These are phyloP conservation scores for Dendrostoma leiphaemia DNA, from an alignment of 2,329 filamentous ascomycete genomes.

Conservation along the genomic window DNA sequence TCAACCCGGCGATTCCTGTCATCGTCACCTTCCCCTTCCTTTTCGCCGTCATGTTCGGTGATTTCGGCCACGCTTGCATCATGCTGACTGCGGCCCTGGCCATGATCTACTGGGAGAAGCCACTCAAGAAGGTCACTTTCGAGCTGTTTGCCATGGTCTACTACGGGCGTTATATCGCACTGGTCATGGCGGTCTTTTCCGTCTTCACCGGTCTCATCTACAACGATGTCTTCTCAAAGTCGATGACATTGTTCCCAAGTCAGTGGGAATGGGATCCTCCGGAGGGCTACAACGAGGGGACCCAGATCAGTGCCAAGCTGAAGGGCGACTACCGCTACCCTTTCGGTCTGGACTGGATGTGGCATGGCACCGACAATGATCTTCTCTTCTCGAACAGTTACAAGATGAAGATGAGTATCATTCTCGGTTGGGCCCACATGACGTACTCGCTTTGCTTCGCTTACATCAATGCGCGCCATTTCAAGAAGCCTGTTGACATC, in stretches of 20 bases:
- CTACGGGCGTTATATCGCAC: slow-evolving; percentile 96
- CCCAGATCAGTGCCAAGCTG: slow-evolving; percentile 65
- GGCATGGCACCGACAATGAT: slow-evolving; percentile 95
- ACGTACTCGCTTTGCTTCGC: slow-evolving; percentile 95
- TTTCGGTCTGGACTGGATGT: slow-evolving; percentile 92
- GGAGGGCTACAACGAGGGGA: slow-evolving; percentile 61
- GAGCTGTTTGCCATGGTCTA: slow-evolving; percentile 98
- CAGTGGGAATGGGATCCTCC: slow-evolving; percentile 81
- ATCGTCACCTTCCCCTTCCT: slow-evolving; percentile 99
- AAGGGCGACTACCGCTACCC: slow-evolving; percentile 80
- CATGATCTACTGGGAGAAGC: slow-evolving; percentile 97
- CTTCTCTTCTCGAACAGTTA: slow-evolving; percentile 96
- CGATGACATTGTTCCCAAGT: slow-evolving; percentile 82
- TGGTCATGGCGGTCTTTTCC: slow-evolving; percentile 97
- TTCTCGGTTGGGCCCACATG: slow-evolving; percentile 98
- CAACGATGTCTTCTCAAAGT: slow-evolving; percentile 95
- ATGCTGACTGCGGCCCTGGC: slow-evolving; percentile 80
- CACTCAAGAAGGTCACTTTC: slow-evolving; percentile 85
- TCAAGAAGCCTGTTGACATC: slow-evolving; percentile 92
- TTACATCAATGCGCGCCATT: slow-evolving; percentile 90
- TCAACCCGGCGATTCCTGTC: slow-evolving; percentile 92
- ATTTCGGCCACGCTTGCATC: slow-evolving; percentile 88
- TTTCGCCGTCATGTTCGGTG: slow-evolving; percentile 99
- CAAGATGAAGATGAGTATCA: slow-evolving; percentile 99
- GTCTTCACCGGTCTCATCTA: slow-evolving; percentile 97